Conservation (phyloP, 2,329 filamentous ascomycete species). For the Fusarium tuaranense region DNA sequence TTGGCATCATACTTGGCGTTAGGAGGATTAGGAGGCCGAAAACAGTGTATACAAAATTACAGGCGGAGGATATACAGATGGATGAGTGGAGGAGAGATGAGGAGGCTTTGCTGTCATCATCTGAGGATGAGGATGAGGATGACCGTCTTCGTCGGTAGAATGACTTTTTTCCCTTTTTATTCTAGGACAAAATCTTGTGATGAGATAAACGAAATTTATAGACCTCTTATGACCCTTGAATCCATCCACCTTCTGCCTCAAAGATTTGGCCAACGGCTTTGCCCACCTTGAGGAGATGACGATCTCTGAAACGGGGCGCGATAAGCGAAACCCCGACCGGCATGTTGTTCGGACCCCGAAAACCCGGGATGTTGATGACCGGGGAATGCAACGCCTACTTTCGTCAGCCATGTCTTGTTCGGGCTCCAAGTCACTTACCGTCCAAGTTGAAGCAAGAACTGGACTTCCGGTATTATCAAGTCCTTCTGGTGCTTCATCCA, state of each 20-base stretch:
- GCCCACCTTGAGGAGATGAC: constrained; percentile 56
- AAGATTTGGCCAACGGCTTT: constrained; percentile 51
- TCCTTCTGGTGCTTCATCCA: constrained; percentile 70
- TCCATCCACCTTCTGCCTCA: constrained; percentile 42
- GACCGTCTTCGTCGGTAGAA: constrained; percentile 1
- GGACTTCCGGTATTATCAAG: constrained; percentile 65
- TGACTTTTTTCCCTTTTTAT: neutral
- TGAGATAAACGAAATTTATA: neutral
- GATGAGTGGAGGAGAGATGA: constrained; percentile 52
- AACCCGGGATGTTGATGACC: constrained; percentile 72
- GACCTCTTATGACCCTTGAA: neutral
- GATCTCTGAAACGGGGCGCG: constrained; percentile 58
- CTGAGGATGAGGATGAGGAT: constrained; percentile 26
- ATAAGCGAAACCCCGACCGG: constrained; percentile 70
- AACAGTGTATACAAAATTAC: constrained; percentile 35
- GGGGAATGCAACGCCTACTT: constrained; percentile 66
- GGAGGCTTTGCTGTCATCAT: constrained; percentile 29
- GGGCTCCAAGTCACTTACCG: constrained; percentile 54
- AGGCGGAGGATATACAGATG: constrained; percentile 40
- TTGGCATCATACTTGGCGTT: constrained; percentile 24
- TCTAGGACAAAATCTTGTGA: neutral
- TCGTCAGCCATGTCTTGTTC: neutral
- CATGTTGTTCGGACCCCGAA: constrained; percentile 62
- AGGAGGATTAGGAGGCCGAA: constrained; percentile 17
- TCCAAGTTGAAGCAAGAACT: constrained; percentile 64